Percentiles rank a stretch among this genome's conserved stretches.
Conservation (phyloP, 305 asterid species). For the Fraxinus xanthoxyloides region DNA sequence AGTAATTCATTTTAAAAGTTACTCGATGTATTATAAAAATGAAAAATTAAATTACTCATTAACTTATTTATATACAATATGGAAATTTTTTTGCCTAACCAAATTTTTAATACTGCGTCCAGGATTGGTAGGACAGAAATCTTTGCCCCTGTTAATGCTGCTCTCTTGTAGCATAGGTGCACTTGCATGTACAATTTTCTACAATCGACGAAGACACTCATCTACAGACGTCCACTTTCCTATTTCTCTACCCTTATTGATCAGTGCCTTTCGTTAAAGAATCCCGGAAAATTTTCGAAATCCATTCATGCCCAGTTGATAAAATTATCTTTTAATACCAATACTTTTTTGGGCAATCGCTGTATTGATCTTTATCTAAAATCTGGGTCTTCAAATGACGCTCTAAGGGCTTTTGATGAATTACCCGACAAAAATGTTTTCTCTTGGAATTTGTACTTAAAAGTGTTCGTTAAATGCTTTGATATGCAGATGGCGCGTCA, state of each 20-base stretch:
- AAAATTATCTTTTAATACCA: constrained; percentile 47
- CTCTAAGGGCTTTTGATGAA: constrained; percentile 50
- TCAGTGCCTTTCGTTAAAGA: constrained; percentile 28
- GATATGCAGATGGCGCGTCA: constrained; percentile 40
- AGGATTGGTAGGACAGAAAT: not conserved
- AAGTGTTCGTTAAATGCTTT: constrained; percentile 21
- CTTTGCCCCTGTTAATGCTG: not conserved
- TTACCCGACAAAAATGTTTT: constrained; percentile 40
- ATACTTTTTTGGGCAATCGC: constrained; percentile 55
- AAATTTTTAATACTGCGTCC: not conserved
- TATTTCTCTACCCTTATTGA: constrained; percentile 37
- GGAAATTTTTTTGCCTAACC: not conserved
- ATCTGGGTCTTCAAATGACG: constrained; percentile 39
- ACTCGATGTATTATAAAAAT: not conserved
- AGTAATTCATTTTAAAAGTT: not conserved
- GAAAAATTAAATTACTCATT: not conserved
- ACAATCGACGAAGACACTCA: constrained; percentile 30
- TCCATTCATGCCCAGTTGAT: constrained; percentile 52
- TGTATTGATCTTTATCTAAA: constrained; percentile 50
- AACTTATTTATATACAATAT: not conserved
- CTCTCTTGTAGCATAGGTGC: not conserved
- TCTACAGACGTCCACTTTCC: constrained; percentile 34
- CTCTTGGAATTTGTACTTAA: constrained; percentile 70
- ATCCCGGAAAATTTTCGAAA: constrained; percentile 43
- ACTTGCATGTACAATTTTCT: constrained; percentile 51